phyloP scores from a whole-genome alignment of 805 yeast genomes.

The Saccharomyces mikatae region DNA sequence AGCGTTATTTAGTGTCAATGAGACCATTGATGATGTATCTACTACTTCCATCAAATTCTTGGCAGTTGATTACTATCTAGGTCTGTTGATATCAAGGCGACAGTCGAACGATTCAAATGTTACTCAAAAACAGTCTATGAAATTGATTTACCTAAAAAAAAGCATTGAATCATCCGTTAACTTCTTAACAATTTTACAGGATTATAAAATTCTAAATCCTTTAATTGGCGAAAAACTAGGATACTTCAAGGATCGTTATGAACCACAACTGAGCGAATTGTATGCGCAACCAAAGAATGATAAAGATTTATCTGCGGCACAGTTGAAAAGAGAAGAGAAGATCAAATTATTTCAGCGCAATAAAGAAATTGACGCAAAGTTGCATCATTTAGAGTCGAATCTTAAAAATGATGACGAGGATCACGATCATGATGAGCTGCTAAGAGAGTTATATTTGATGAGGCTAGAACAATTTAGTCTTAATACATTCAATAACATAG shows the following conservation, averaged over 20 bases:
- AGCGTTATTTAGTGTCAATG: conserved; percentile 64
- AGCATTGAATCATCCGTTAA: conserved; percentile 39
- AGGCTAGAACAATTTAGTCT: conserved; percentile 47
- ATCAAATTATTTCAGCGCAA: conserved; percentile 59
- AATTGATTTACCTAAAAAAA: conserved; percentile 33
- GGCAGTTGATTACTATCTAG: conserved; percentile 53
- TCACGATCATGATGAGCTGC: conserved; percentile 62
- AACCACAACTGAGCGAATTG: conserved; percentile 33
- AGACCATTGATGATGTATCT: conserved; percentile 57
- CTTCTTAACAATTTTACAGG: conserved; percentile 38
- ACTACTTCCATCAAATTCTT: conserved; percentile 57
- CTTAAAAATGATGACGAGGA: conserved; percentile 27
- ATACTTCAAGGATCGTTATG: conserved; percentile 32
- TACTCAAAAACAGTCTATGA: conserved; percentile 18
- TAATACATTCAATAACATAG: conserved; percentile 48
- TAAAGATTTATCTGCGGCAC: conserved; percentile 21
- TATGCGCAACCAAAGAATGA: conserved; percentile 13
- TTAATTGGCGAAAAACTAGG: conserved; percentile 35
- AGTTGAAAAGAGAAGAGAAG: conserved; percentile 56
- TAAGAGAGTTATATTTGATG: conserved; percentile 48
- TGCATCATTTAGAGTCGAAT: conserved; percentile 34
- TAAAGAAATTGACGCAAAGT: conserved; percentile 40
- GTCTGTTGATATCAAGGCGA: conserved; percentile 27
- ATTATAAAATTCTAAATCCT: conserved; percentile 38
- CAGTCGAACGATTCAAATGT: conserved; percentile 14